These are phyloP conservation scores for Calvatia gigantea DNA, from an alignment of 768 basidiomycete species.

Conservation along the genomic window DNA sequence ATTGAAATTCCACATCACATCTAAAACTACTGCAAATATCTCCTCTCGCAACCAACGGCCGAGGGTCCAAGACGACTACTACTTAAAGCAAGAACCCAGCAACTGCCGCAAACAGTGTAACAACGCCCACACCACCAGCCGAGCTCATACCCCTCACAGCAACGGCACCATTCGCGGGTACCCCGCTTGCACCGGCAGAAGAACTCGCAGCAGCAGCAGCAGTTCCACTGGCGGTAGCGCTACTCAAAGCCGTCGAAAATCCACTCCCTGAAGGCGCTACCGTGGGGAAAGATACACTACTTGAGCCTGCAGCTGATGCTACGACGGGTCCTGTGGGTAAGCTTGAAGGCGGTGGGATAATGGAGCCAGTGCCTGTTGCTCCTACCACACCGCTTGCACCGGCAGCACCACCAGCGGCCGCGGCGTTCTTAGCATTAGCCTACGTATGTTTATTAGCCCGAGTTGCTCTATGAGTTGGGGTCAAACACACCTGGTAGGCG, in stretches of 20 bases:
- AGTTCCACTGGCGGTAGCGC: not conserved
- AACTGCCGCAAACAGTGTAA: constrained; percentile 22
- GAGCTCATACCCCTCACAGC: constrained; percentile 28
- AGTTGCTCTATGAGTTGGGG: no score
- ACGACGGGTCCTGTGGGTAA: not conserved
- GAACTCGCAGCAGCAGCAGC: constrained; percentile 21
- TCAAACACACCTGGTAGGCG: constrained; percentile 39
- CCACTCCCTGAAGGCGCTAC: not conserved
- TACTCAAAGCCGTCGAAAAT: not conserved
- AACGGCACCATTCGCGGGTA: constrained; percentile 25
- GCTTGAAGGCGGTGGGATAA: not conserved
- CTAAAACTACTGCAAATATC: no score
- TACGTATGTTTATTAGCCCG: not conserved
- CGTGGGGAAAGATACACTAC: not conserved
- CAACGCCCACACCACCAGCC: constrained; percentile 28
- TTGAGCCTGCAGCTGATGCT: not conserved
- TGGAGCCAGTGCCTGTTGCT: constrained; percentile 6
- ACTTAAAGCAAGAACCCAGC: constrained; percentile 29
- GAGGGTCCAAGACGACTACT: not conserved
- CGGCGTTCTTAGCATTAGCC: constrained; percentile 17
- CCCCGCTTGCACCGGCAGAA: constrained; percentile 12
- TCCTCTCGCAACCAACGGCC: not conserved
- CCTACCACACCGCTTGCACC: no score
- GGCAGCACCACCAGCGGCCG: constrained; percentile 11
- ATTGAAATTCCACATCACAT: not conserved